A percentile compares a stretch with the other conserved stretches of the same genome.
These are phyloP conservation scores for Anisodus acutangulus DNA, from an alignment of 257 asterid genomes.

Conservation along the genomic window DNA sequence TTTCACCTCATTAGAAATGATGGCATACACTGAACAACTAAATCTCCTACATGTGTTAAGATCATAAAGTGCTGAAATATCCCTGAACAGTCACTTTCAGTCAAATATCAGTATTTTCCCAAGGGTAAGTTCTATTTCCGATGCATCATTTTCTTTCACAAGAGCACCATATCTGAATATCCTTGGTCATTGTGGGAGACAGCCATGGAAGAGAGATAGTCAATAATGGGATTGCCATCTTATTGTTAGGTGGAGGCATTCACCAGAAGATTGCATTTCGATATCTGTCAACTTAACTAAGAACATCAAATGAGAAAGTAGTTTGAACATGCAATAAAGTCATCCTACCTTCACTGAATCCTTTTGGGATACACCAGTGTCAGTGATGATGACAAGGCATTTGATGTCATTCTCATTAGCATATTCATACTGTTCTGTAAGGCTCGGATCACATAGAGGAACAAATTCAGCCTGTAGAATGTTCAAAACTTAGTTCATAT, in stretches of 20 bases:
- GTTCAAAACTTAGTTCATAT: conserved; percentile 32
- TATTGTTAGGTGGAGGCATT: conserved; percentile 10
- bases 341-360: conserved; percentile 79
- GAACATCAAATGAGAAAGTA: neutral
- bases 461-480: conserved; percentile 82
- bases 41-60: conserved; percentile 12
- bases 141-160: conserved; percentile 19
- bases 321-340: neutral
- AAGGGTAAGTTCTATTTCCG: conserved; percentile 9
- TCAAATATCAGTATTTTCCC: conserved; percentile 17
- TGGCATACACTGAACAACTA: neutral
- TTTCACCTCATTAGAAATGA: conserved; percentile 7
- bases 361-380: conserved; percentile 74
- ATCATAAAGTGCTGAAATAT: conserved; percentile 9
- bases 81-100: conserved; percentile 14
- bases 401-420: conserved; percentile 91
- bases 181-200: conserved; percentile 24
- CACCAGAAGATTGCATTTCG: neutral
- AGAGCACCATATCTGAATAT: conserved; percentile 7
- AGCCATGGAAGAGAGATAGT: conserved; percentile 4
- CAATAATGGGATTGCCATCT: conserved; percentile 1
- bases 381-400: conserved; percentile 85
- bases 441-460: conserved; percentile 87
- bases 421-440: conserved; percentile 93
- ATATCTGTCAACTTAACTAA: neutral